Percentiles rank a stretch among this genome's conserved stretches.
Evolutionary conservation across 2,329 filamentous ascomycete species (phyloP).

Genomic region (Neonectria hederae): DNA sequence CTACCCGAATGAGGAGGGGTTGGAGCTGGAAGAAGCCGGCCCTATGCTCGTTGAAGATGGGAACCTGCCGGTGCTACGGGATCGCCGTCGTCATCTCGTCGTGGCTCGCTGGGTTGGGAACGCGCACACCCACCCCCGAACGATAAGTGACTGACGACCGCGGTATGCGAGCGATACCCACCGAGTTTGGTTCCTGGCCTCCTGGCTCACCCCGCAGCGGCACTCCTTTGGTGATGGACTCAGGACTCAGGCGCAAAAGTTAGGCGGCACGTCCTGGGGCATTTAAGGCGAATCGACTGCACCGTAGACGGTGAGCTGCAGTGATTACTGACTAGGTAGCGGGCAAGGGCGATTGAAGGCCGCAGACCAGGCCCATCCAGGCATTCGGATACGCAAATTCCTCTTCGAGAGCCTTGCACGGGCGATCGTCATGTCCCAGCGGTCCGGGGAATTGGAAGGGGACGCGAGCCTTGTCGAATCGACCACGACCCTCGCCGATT

Average conservation of each 20-base stretch:
- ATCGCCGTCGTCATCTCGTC: slow-evolving; percentile 12
- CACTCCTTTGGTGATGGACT: background rate
- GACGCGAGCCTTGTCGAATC: slow-evolving; percentile 2
- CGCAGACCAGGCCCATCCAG: slow-evolving; percentile 17
- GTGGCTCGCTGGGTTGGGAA: slow-evolving; percentile 3
- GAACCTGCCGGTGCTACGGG: slow-evolving; percentile 2
- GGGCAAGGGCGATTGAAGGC: background rate
- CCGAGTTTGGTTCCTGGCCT: slow-evolving; percentile 1
- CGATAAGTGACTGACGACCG: slow-evolving; percentile 19
- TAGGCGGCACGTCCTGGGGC: slow-evolving; percentile 1
- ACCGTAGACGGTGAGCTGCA: background rate
- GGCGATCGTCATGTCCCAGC: slow-evolving; percentile 39
- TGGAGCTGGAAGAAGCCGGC: background rate
- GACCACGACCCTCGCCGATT: slow-evolving; percentile 28
- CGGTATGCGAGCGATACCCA: slow-evolving; percentile 15
- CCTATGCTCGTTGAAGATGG: background rate
- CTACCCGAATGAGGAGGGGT: slow-evolving; percentile 1
- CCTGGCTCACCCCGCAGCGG: slow-evolving; percentile 11
- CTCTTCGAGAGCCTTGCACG: slow-evolving; percentile 30
- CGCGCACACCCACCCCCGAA: background rate
- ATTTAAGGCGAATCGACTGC: slow-evolving; percentile 1
- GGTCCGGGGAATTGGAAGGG: slow-evolving; percentile 20
- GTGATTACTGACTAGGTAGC: background rate
- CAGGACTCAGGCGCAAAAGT: slow-evolving; percentile 13
- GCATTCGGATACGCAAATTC: slow-evolving; percentile 18